A percentile compares a stretch with the other conserved stretches of the same genome.
These are phyloP conservation scores for Pueraria montana DNA, from an alignment of 306 rosid species.

Conservation along the genomic window DNA sequence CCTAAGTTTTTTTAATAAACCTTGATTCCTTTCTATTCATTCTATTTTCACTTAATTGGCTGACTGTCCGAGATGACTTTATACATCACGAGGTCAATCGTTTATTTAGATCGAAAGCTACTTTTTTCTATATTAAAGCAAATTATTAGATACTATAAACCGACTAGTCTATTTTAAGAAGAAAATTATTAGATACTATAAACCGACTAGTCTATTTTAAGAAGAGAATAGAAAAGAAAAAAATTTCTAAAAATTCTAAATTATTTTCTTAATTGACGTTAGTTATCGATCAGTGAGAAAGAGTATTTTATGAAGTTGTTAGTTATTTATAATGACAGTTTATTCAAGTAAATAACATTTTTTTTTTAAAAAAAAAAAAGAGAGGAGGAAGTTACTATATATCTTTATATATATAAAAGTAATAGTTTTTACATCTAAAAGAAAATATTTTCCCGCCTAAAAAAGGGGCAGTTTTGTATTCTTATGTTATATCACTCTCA, in stretches of 20 bases:
- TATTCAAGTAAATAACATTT: background rate
- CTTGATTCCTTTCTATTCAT: no score
- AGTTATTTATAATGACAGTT: background rate
- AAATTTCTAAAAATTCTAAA: background rate
- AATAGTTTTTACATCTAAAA: no score
- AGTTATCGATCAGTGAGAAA: background rate
- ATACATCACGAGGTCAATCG: constrained; percentile 47
- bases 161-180: background rate
- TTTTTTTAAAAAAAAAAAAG: no score
- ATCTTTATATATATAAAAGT: no score
- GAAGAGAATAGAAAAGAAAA: background rate
- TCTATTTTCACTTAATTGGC: no score
- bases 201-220: background rate
- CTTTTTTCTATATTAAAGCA: background rate
- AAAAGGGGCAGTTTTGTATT: no score
- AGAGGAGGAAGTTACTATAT: no score
- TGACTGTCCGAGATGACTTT: background rate
- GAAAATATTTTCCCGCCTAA: no score
- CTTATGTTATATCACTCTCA: no score
- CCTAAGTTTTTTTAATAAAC: no score
- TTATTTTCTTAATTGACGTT: background rate
- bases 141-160: background rate
- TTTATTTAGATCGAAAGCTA: constrained; percentile 46
- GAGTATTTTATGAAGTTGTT: background rate
- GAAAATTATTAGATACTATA: background rate